Evolutionary conservation across 2,329 filamentous ascomycete genomes (phyloP), one percentile per base, ranked within the genome.

Genomic region (Simplicillium sp.): DNA sequence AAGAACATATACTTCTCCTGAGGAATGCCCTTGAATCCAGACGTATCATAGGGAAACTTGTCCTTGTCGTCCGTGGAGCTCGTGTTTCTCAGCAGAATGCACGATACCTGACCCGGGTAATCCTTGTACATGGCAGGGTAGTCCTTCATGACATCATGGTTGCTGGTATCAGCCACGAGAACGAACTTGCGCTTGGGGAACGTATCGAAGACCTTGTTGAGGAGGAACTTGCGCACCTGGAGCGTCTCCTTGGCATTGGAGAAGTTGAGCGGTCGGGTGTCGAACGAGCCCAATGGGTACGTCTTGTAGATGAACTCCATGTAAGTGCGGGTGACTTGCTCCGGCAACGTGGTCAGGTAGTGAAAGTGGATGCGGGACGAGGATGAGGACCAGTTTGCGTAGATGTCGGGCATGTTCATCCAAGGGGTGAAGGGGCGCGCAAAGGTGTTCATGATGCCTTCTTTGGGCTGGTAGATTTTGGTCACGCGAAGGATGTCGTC

Each of bases 401-500:
- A 89, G 48, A 88, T 80, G 3, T 79, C 70, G 0, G 84, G 84
- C 85, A 89, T 89, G 60, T 88, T 82, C 68, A 82, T 68, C 84
- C 84, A 89, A 0, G 75, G 69, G 0, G 68, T 72, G 55, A 85
- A 89, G 0, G 80, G 68, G 4, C 76, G 72, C 0, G 84, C 84
- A 52, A 89, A 88, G 0, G 82, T 80, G 62, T 89, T 89, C 11
- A 88, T 66, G 0, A 89, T 66, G 5, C 84, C 85, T 54, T 88
- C 73, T 48, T 79, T 76, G 0, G 84, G 84, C 37, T 84, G 60
- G 57, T 86, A 89, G 55, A 89, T 89, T 60, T 87, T 85, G 42
- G 84, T 89, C 2, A 88, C 65, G n/a, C 84, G 78, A 1, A 88
- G 71, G 43, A 87, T 87, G 53, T 89, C 85, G 49, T 88, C 84